These are phyloP conservation scores for Colletotrichum sojae DNA, from an alignment of 2,329 filamentous ascomycete species.

Conservation along the genomic window DNA sequence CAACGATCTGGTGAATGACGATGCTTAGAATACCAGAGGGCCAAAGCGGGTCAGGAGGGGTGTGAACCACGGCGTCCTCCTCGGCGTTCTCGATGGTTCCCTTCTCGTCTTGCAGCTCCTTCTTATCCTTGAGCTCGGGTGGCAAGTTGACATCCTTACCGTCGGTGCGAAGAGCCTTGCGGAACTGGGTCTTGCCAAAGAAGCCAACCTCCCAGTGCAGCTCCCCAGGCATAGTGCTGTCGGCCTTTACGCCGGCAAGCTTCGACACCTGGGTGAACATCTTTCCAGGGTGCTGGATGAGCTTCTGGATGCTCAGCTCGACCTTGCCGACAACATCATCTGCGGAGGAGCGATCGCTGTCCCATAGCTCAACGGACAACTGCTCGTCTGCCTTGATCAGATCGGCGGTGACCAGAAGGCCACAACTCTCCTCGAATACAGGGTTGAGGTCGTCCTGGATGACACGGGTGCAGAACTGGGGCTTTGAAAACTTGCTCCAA, in stretches of 20 bases:
- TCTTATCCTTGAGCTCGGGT: slow-evolving; percentile 78
- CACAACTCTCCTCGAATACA: slow-evolving; percentile 89
- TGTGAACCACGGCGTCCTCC: slow-evolving; percentile 89
- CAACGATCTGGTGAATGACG: slow-evolving; percentile 94
- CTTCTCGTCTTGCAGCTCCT: slow-evolving; percentile 89
- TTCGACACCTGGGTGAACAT: slow-evolving; percentile 93
- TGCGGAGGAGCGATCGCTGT: slow-evolving; percentile 91
- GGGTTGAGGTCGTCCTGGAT: slow-evolving; percentile 96
- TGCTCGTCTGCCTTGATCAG: slow-evolving; percentile 95
- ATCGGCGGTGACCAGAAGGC: slow-evolving; percentile 88
- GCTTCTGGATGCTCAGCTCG: slow-evolving; percentile 92
- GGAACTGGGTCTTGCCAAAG: slow-evolving; percentile 91
- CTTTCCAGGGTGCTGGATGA: slow-evolving; percentile 93
- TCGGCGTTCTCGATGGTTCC: slow-evolving; percentile 79
- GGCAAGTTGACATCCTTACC: slow-evolving; percentile 87
- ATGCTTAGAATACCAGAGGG: slow-evolving; percentile 90
- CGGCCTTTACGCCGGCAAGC: slow-evolving; percentile 85
- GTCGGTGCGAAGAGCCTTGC: slow-evolving; percentile 86
- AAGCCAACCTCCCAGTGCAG: slow-evolving; percentile 97
- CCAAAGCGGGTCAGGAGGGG: slow-evolving; percentile 96
- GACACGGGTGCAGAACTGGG: slow-evolving; percentile 96
- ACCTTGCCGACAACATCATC: slow-evolving; percentile 97
- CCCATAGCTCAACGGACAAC: slow-evolving; percentile 94
- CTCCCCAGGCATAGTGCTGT: slow-evolving; percentile 91
- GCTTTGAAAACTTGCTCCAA: slow-evolving; percentile 97